Evolutionary conservation across 2,329 filamentous ascomycete genomes (phyloP).

Genomic region (Penicillium italicum): DNA sequence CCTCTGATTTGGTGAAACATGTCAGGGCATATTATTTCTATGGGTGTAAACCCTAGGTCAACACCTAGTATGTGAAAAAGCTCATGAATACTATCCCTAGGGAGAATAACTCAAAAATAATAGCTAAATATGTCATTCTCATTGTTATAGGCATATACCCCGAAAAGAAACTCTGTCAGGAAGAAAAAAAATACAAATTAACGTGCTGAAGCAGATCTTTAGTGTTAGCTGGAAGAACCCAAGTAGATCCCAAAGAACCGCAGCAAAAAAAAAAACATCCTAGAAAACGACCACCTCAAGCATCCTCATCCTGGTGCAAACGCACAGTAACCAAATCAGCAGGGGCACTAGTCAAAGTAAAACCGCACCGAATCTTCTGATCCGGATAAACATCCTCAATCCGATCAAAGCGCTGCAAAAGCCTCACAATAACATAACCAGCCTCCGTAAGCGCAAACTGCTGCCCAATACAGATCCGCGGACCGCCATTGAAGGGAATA

Average conservation of each 20-base stretch:
- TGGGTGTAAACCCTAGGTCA: too few relatives aligned
- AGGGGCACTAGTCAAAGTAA: constrained; percentile 28
- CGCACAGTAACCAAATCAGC: constrained; percentile 31
- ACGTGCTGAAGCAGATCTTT: neutral
- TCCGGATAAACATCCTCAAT: constrained; percentile 46
- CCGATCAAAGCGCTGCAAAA: constrained; percentile 68
- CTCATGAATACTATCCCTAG: too few relatives aligned
- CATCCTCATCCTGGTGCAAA: constrained; percentile 27
- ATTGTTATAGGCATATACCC: neutral
- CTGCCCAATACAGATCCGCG: constrained; percentile 72
- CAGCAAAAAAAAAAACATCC: neutral
- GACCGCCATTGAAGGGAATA: constrained; percentile 71
- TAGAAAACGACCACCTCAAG: constrained; percentile 6
- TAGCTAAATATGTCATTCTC: neutral
- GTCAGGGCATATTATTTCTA: too few relatives aligned
- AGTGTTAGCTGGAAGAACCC: neutral
- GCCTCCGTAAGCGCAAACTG: constrained; percentile 74
- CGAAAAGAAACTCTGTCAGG: neutral
- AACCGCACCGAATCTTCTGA: constrained; percentile 18
- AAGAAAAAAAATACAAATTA: neutral
- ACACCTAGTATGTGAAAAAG: too few relatives aligned
- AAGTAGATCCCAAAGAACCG: neutral
- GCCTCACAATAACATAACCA: constrained; percentile 63
- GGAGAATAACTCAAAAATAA: too few relatives aligned
- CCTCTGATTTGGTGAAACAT: too few relatives aligned